phyloP scores from a whole-genome alignment of 768 basidiomycete genomes.

The Rhodotorula diobovata region DNA sequence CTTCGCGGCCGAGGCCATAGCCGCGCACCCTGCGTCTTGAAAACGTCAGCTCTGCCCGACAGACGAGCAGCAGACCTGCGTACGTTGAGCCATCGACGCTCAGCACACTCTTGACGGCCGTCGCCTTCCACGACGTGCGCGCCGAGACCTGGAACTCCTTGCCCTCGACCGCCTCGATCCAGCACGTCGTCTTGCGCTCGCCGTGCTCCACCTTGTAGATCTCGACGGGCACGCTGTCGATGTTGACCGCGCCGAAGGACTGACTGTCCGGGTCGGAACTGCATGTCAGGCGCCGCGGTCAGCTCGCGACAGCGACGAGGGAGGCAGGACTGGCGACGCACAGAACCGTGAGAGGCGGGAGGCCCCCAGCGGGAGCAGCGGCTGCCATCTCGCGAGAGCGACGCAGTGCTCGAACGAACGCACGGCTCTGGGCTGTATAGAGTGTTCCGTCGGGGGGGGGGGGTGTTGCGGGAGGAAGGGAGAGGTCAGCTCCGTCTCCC shows the following conservation, averaged over 20 bases:
- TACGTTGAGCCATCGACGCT: slow-evolving; percentile 2
- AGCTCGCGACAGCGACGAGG: background rate
- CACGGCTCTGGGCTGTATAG: no score
- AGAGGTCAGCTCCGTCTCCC: no score
- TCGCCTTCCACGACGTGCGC: no score
- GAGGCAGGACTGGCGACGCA: background rate
- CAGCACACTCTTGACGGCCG: background rate
- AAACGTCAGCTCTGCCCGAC: background rate
- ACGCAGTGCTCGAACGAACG: no score
- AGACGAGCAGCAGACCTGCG: background rate
- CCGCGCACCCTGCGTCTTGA: background rate
- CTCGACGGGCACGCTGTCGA: slow-evolving; percentile 7
- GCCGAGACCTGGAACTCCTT: slow-evolving; percentile 5
- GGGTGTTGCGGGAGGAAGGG: no score
- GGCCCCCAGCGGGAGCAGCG: no score
- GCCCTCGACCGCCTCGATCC: slow-evolving; percentile 17
- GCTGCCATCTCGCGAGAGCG: no score
- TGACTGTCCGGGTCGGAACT: background rate
- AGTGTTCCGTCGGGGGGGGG: no score
- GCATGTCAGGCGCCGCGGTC: background rate
- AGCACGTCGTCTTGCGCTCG: slow-evolving; percentile 10
- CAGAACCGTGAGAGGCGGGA: background rate
- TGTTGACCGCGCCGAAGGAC: background rate
- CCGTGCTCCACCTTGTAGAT: slow-evolving; percentile 6
- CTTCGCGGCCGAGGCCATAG: background rate